Base-by-base conservation (phyloP, 1,284 basidiomycete genomes). In the Ceratobasidium papillatum region DNA sequence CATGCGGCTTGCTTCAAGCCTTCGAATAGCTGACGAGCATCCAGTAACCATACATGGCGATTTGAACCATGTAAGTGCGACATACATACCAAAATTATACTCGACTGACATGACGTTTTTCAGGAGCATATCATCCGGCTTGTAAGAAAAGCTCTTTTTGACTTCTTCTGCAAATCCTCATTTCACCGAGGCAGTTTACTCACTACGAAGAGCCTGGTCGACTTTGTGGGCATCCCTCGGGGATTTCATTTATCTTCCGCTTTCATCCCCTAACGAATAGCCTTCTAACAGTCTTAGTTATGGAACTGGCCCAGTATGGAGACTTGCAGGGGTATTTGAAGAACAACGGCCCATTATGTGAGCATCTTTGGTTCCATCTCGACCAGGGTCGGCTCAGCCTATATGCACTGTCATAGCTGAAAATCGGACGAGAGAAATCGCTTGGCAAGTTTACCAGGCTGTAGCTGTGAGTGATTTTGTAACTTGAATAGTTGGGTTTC, bases 371-470 rank as follows among this genome's bases (percentile, higher is more conserved):
- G 3, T 41, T 17, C 19, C 36, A 30, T 12, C 22, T 54, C 22
- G 19, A 3, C 19, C 30, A 43, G 17, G 17, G 62, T 64, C 30
- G n/a, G 30, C 62, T 47, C 41, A 49, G 17, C 30, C 30, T 51
- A 22, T 62, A 43, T 52, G 8, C 27, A 25, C 22, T 22, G 8
- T 43, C 8, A 9, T 25, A 73, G 71, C 36, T 25, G 71, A 73
- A 63, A n/a, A 19, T 17, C 58, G n/a, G 3, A 63, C 71, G 30
- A 49, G 59, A 27, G 34, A 62, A 12, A 73, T 73, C 34, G 71
- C 71, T 27, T 73, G 71, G 71, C 71, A 73, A 12, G 71, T 73
- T 25, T 73, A 73, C 49, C 71, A 73, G 22, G 71, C 59, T 30
- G 71, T 73, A 54, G 71, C 71, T 41, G 71, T 73, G 19, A n/a